Evolutionary conservation across 805 yeast species (phyloP).

Genomic region (Candida hungchunana): DNA sequence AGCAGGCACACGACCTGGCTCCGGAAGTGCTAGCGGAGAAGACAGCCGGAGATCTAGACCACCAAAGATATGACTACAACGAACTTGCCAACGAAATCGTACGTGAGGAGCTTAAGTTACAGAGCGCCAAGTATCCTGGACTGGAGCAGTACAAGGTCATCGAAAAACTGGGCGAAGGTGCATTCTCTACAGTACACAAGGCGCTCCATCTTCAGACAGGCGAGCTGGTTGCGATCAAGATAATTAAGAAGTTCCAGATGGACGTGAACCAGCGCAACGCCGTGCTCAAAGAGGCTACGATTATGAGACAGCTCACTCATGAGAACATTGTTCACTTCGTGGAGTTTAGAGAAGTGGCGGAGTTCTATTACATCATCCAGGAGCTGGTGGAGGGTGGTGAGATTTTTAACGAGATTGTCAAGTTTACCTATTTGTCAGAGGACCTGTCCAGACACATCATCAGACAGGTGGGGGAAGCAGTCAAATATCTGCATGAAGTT

Average conservation of each 20-base stretch:
- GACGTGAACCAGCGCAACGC: conserved; percentile 39
- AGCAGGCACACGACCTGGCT: conserved; percentile 29
- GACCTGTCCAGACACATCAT: conserved; percentile 61
- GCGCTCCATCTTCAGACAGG: conserved; percentile 48
- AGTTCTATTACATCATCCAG: conserved; percentile 66
- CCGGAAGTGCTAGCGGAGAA: conserved; percentile 10
- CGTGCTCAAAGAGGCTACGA: conserved; percentile 34
- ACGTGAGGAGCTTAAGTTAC: conserved; percentile 21
- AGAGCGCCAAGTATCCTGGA: conserved; percentile 24
- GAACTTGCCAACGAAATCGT: conserved; percentile 26
- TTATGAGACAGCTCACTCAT: conserved; percentile 48
- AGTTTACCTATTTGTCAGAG: conserved; percentile 62
- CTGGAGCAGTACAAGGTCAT: conserved; percentile 29
- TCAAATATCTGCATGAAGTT: conserved; percentile 65
- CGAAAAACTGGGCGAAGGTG: conserved; percentile 73
- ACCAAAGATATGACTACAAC: conserved; percentile 20
- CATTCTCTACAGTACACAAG: conserved; percentile 80
- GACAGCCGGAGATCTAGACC: neutral
- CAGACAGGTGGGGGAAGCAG: conserved; percentile 57
- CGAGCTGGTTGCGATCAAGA: conserved; percentile 63
- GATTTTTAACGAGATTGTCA: conserved; percentile 62
- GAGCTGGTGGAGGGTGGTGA: conserved; percentile 80
- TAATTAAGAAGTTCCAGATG: conserved; percentile 51
- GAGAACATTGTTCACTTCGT: conserved; percentile 55
- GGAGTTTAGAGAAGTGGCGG: conserved; percentile 51